Base-by-base conservation (phyloP, 2,329 filamentous ascomycete species). In the Tolypocladium guangdongense region DNA sequence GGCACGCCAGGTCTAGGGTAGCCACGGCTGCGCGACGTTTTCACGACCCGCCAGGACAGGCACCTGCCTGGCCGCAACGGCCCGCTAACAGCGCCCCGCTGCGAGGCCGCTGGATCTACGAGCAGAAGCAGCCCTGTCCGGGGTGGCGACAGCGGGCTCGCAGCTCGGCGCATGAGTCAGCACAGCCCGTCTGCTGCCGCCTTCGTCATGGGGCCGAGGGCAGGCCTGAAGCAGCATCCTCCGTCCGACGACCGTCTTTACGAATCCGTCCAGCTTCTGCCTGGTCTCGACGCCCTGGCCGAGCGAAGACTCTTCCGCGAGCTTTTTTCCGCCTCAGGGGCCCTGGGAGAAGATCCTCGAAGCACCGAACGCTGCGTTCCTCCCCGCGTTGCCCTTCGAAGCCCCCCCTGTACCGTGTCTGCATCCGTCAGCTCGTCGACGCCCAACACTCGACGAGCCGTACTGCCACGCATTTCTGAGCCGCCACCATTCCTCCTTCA, bases 401-500 rank as follows among this genome's bases (percentile, higher is more conserved):
- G 10, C 52, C 11, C 33, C 14, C 32, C 32, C 35, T 12, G 43
- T 12, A 46, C 7, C 33, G 16, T 16, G 24, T 38, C n/a, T n/a
- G 12, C 22, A 35, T 7, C 41, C 36, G 24, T 18, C 30, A 48
- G 51, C 43, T 50, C 37, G 46, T 54, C 49, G 49, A 49, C 51
- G 53, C 52, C 48, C 51, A 46, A 51, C 50, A 27, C 39, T 50
- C 54, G 50, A 51, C 52, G 37, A 43, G 52, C 54, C 46, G 14
- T 11, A 4, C 43, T 43, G 47, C 35, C 33, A 43, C 33, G 30
- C 37, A 14, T 46, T 50, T 36, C 24, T 27, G 36, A 60, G 55
- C 66, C 72, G 71, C 62, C 78, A 83, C 70, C 65, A 83, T 83
- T 82, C 74, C 79, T 71, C 78, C 78, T 60, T 70, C 67, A 58